Evolutionary conservation across 2,329 filamentous ascomycete genomes (phyloP), one percentile per base, ranked within the genome.

Genomic region (Emmonsia crescens): DNA sequence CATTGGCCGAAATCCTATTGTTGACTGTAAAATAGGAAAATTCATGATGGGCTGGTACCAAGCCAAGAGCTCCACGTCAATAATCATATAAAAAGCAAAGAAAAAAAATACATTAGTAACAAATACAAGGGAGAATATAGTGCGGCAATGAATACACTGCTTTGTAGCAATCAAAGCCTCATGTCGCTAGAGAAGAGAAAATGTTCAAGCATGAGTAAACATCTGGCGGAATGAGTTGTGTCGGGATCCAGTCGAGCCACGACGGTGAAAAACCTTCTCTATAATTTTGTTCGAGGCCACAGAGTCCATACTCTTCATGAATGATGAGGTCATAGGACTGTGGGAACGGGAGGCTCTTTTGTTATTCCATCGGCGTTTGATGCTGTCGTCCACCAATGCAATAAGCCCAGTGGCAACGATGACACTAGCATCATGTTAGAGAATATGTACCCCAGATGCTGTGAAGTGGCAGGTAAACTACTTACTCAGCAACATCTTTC

Each of bases 391-490:
- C 59, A 95, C 88, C 52, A 97, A 84, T 8, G 89, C 85, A 68
- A 96, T 86, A 67, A 97, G 83, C 29, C 93, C 93, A n/a, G 91
- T 94, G 55, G 91, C 85, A 65, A 97, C 83, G 65, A 97, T 87
- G 66, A 96, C 87, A 73, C 91, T 96, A 64, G 8, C 46, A 62
- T 42, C 49, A 24, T 33, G 27, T 36, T 29, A 49, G 55, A 38
- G 40, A 33, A 40, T 60, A 48, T 31, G 52, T 31, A 36, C 21
- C 31, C 9, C 21, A 8, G 8, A n/a, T 29, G 51, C 42, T 31
- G 1, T 42, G 59, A 57, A 62, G 36, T 21, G 60, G 56, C 62
- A 51, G 60, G 42, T 59, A 62, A 49, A 51, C 6, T 21, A 83
- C 85, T 83, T 85, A 95, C 91, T 96, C 92, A 64, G 91, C 89